These are phyloP conservation scores for Microsporum ferrugineum DNA, from an alignment of 2,329 filamentous ascomycete genomes.

Conservation along the genomic window DNA sequence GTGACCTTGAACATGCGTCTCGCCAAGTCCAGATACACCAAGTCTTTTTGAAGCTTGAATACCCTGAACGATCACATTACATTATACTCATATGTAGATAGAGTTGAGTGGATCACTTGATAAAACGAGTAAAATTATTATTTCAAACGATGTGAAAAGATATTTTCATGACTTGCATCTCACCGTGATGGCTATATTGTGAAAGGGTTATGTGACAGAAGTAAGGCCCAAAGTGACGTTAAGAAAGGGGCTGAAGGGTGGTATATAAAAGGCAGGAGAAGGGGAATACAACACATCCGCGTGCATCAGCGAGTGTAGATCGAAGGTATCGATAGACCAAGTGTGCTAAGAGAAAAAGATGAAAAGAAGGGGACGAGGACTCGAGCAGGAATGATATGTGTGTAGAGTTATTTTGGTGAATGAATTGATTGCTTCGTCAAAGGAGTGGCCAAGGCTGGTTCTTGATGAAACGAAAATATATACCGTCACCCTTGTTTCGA, in stretches of 20 bases:
- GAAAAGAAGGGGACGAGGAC: not conserved
- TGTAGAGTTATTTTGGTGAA: not conserved
- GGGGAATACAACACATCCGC: not conserved
- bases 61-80: too few relatives aligned
- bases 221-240: not conserved
- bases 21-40: too few relatives aligned
- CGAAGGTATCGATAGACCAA: not conserved
- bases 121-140: too few relatives aligned
- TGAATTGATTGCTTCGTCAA: not conserved
- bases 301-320: not conserved
- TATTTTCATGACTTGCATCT: constrained; percentile 1
- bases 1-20: too few relatives aligned
- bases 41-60: too few relatives aligned
- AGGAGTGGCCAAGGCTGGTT: not conserved
- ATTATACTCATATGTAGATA: too few relatives aligned
- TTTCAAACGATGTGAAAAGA: not conserved
- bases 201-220: not conserved
- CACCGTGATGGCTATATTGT: not conserved
- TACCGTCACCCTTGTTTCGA: not conserved
- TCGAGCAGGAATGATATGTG: not conserved
- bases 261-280: not conserved
- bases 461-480: not conserved
- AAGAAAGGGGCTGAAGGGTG: not conserved
- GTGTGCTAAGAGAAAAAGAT: not conserved
- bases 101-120: too few relatives aligned